phyloP scores from a whole-genome alignment of 441 rosid genomes.

The Pelargonium australe region DNA sequence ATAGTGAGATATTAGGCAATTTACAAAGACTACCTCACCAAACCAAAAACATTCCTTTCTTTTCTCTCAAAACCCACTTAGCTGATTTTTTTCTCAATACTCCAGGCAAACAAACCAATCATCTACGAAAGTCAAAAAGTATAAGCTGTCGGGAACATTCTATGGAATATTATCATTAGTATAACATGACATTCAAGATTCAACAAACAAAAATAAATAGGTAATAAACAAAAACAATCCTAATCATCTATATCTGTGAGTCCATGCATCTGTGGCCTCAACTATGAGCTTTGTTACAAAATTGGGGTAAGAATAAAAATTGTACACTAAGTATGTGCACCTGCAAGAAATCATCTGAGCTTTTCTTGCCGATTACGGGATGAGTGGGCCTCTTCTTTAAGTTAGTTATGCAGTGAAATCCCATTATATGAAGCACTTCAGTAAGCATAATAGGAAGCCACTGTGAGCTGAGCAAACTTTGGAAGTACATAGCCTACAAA shows the following conservation, averaged over 20 bases:
- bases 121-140: neutral
- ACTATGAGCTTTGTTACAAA: slow-evolving; percentile 10
- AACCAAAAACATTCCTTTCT: neutral
- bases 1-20: neutral
- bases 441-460: slow-evolving; percentile 75
- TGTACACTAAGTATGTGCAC: slow-evolving; percentile 23
- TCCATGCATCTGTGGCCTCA: neutral
- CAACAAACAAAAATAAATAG: neutral
- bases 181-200: neutral
- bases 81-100: neutral
- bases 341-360: slow-evolving; percentile 32
- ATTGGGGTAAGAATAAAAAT: slow-evolving; percentile 12
- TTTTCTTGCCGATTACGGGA: slow-evolving; percentile 42
- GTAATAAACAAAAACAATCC: neutral
- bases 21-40: neutral
- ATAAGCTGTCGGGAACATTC: neutral
- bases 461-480: slow-evolving; percentile 70
- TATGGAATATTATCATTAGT: neutral
- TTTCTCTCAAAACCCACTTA: neutral
- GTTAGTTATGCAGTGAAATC: slow-evolving; percentile 66
- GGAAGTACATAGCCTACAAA: slow-evolving; percentile 73
- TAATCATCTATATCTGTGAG: neutral
- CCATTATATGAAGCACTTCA: slow-evolving; percentile 86
- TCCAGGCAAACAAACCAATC: neutral
- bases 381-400: slow-evolving; percentile 51